Evolutionary conservation across 116 monocot species (phyloP).

Genomic region (Trichopus zeylanicus): DNA sequence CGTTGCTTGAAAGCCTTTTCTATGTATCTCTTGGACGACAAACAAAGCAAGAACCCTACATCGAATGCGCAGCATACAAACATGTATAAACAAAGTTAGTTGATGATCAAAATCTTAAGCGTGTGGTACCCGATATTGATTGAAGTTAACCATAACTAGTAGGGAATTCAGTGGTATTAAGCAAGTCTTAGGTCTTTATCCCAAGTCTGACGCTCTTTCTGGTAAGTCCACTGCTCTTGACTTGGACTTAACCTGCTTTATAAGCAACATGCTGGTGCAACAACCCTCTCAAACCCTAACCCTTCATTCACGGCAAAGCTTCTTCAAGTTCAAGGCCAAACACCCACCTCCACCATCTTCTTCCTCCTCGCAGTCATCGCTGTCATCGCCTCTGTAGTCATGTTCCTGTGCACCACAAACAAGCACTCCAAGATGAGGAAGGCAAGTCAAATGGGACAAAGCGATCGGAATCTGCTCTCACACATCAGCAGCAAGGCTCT

Average conservation of each 20-base stretch:
- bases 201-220: neutral
- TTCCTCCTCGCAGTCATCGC: constrained; percentile 2
- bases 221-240: neutral
- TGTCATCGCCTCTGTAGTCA: neutral
- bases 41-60: too few species aligned
- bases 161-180: too few species aligned
- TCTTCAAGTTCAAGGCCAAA: too few species aligned
- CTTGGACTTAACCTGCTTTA: neutral
- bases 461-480: neutral
- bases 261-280: neutral
- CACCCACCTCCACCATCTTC: neutral
- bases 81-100: too few species aligned
- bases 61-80: too few species aligned
- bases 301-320: too few species aligned
- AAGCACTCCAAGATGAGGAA: constrained; percentile 3
- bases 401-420: constrained; percentile 12
- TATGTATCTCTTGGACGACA: too few species aligned
- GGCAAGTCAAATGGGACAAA: neutral
- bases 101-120: too few species aligned
- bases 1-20: too few species aligned
- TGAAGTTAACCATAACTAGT: too few species aligned
- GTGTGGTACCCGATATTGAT: too few species aligned
- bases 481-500: neutral
- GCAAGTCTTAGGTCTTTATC: too few species aligned
- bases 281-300: neutral